Evolutionary conservation across 2,329 filamentous ascomycete species (phyloP).

Genomic region (Fusarium pilosicola): DNA sequence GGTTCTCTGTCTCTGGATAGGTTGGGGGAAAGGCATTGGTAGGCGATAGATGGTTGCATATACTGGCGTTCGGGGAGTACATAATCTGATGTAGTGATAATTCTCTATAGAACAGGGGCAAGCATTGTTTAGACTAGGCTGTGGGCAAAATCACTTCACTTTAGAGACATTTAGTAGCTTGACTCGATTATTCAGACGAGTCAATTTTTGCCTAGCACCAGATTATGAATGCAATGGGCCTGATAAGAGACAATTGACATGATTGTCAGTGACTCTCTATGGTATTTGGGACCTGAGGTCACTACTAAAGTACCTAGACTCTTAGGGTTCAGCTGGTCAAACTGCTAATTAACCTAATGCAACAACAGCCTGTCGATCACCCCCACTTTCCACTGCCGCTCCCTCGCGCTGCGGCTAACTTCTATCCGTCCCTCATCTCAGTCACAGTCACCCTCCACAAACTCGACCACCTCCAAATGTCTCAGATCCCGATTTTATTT

Average conservation of each 20-base stretch:
- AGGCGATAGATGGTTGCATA: slow-evolving; percentile 8
- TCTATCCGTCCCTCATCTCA: neutral
- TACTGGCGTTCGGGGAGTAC: slow-evolving; percentile 20
- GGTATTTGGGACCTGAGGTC: neutral
- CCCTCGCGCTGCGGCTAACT: slow-evolving; percentile 14
- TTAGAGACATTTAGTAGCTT: slow-evolving; percentile 1
- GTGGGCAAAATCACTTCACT: neutral
- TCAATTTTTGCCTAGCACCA: neutral
- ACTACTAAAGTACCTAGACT: neutral
- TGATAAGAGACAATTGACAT: neutral
- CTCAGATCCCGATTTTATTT: slow-evolving; percentile 16
- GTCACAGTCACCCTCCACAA: neutral
- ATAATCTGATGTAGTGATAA: neutral
- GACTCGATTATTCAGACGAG: neutral
- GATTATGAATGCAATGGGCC: neutral
- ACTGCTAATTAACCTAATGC: slow-evolving; percentile 13
- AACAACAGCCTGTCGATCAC: slow-evolving; percentile 3
- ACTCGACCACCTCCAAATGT: slow-evolving; percentile 17
- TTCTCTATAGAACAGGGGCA: neutral
- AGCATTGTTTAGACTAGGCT: neutral
- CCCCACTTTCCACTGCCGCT: slow-evolving; percentile 26
- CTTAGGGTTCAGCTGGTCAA: neutral
- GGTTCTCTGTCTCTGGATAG: slow-evolving; percentile 1
- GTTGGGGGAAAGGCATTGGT: neutral
- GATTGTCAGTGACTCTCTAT: neutral